A percentile compares a stretch with the other conserved stretches of the same genome.
These are phyloP conservation scores for Nakazawaea ambrosiae DNA, from an alignment of 805 yeast species.

Conservation along the genomic window DNA sequence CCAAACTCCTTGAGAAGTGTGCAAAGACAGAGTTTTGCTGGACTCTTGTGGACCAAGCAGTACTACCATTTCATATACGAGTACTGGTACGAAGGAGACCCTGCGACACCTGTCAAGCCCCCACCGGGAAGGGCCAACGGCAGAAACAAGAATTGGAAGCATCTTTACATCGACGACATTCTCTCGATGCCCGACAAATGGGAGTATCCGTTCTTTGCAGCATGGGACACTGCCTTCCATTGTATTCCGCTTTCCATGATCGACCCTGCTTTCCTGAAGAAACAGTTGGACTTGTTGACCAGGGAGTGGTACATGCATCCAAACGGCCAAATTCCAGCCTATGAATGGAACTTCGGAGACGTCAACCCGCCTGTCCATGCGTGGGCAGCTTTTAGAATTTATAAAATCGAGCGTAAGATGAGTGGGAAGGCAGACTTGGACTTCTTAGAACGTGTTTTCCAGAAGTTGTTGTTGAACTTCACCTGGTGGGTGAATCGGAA, in stretches of 20 bases:
- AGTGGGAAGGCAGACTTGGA: constrained; percentile 75
- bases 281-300: constrained; percentile 76
- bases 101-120: constrained; percentile 66
- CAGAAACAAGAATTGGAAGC: constrained; percentile 87
- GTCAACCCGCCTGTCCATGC: constrained; percentile 98
- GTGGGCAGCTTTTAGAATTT: constrained; percentile 86
- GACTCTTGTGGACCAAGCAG: constrained; percentile 89
- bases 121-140: constrained; percentile 76
- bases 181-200: constrained; percentile 90
- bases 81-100: constrained; percentile 86
- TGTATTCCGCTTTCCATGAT: constrained; percentile 89
- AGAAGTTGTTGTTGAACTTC: constrained; percentile 78
- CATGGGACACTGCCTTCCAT: constrained; percentile 97
- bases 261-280: constrained; percentile 88
- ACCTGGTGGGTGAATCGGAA: constrained; percentile 98
- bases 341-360: constrained; percentile 93
- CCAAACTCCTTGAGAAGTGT: constrained; percentile 72
- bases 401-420: constrained; percentile 79
- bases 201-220: constrained; percentile 95
- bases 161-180: constrained; percentile 80
- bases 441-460: constrained; percentile 88
- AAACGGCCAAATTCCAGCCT: constrained; percentile 95
- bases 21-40: constrained; percentile 93
- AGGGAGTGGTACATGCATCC: constrained; percentile 98
- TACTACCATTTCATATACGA: constrained; percentile 80